Percentiles rank a stretch among this genome's conserved stretches.
Conservation (phyloP, 192 early-diverging fungal genomes). For the Coemansia sp. region DNA sequence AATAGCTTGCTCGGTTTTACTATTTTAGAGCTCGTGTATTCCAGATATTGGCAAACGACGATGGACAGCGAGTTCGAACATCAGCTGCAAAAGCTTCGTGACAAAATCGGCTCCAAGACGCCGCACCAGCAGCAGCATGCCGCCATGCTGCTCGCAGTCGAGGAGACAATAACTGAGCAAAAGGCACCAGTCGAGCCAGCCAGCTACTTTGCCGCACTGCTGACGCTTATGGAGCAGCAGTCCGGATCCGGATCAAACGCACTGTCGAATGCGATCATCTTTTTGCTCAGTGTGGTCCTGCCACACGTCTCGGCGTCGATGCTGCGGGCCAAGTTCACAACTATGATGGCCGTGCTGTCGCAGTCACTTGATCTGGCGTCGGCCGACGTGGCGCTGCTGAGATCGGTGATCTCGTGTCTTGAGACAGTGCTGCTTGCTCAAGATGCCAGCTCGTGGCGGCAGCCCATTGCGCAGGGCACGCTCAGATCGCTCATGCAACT, state of each 20-base stretch:
- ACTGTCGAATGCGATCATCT: conserved; percentile 65
- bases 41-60: background rate
- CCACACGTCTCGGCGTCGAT: conserved; percentile 59
- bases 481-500: conserved; percentile 75
- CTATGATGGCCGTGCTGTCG: conserved; percentile 62
- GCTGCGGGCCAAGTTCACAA: conserved; percentile 64
- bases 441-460: conserved; percentile 72
- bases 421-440: conserved; percentile 76
- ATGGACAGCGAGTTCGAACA: conserved; percentile 45
- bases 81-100: conserved; percentile 51
- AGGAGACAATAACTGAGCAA: conserved; percentile 82
- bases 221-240: conserved; percentile 72
- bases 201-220: conserved; percentile 87
- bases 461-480: conserved; percentile 65
- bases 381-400: conserved; percentile 78
- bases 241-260: conserved; percentile 46
- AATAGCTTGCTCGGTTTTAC: background rate
- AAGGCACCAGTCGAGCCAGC: conserved; percentile 64
- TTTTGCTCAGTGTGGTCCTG: conserved; percentile 79
- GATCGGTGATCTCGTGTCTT: conserved; percentile 74
- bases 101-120: conserved; percentile 72
- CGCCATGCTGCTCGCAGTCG: conserved; percentile 68
- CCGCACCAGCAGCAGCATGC: conserved; percentile 83
- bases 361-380: conserved; percentile 59
- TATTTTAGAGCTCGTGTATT: background rate